Evolutionary conservation across 2,329 filamentous ascomycete species (phyloP), one percentile per base, ranked within the genome.

Genomic region (Aureobasidium sp.): DNA sequence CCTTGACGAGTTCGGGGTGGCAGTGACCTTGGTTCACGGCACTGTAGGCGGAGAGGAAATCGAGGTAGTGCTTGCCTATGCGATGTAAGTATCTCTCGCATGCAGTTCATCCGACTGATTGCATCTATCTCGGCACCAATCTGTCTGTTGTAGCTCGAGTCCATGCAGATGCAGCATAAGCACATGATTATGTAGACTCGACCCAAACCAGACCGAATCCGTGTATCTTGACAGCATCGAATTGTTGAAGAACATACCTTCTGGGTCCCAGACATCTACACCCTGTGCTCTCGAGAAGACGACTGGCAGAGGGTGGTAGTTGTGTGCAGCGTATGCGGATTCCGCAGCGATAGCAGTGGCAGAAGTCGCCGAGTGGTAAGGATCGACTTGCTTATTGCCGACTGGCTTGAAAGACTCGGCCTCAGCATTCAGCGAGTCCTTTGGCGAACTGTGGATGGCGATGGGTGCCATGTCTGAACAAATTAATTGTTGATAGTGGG

Each of bases 11-110:
- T 79, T 96, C 92, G 5, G 94, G 94, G 78, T 99, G 93, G 78
- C 93, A 97, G 77, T 99, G 93, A 66, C 93, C 93, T 78, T 97
- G 93, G 80, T 97, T 97, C 73, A 97, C 91, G 65, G 94, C 94
- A 69, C 90, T 95, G 82, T 99, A 99, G 67, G 94, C 94, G 51
- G 93, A 97, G 67, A 99, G 86, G 79, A 97, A 99, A 79, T 99
- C 94, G 70, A 97, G 86, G 77, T 99, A 97, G 75, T 96, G 87
- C 70, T 87, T 89, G 72, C 72, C 72, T 61, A 50, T 39, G 47
- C 37, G 20, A 29, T 50, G 47, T 62, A 7, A 53, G 56, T 20
- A 29, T 12, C 15, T 55, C 36, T 29, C 26, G 26, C 23, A 3
- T 7, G 15, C 8, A 27, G 9, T 3, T 20, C 6, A 3, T 12